Evolutionary conservation across 108 stramenopile species (phyloP).

Genomic region (Nitzschia putrida): DNA sequence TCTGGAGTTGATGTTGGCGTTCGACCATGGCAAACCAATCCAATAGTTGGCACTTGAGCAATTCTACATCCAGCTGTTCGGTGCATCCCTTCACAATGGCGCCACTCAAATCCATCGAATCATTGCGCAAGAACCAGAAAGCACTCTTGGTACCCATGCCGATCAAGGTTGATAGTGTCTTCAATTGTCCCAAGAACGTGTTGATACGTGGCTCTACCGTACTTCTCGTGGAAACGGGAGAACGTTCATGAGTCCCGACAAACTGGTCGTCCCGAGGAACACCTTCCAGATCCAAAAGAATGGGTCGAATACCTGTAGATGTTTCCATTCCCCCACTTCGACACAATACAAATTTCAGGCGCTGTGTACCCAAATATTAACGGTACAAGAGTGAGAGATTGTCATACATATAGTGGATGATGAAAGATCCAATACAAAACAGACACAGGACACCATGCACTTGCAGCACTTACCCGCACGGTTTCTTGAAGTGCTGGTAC

Average conservation of each 20-base stretch:
- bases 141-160: slow-evolving; percentile 9
- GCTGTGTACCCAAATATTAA: slow-evolving; percentile 22
- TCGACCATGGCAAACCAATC: slow-evolving; percentile 81
- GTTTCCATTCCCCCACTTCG: slow-evolving; percentile 65
- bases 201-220: slow-evolving; percentile 21
- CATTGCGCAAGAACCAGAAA: neutral
- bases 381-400: neutral
- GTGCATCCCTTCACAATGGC: slow-evolving; percentile 43
- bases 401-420: neutral
- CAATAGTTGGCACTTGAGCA: slow-evolving; percentile 60
- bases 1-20: slow-evolving; percentile 60
- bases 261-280: slow-evolving; percentile 68
- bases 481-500: slow-evolving; percentile 56
- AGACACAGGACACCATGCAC: neutral
- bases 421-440: neutral
- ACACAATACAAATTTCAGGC: slow-evolving; percentile 69
- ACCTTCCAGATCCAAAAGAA: slow-evolving; percentile 79
- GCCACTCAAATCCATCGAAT: slow-evolving; percentile 30
- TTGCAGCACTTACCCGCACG: slow-evolving; percentile 60
- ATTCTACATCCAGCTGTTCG: slow-evolving; percentile 65
- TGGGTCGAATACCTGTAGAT: slow-evolving; percentile 83
- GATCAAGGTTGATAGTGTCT: slow-evolving; percentile 14
- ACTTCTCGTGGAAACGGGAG: neutral
- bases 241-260: too few species aligned
- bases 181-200: slow-evolving; percentile 21